A percentile compares a stretch with the other conserved stretches of the same genome.
These are phyloP conservation scores for Tothia fuscella DNA, from an alignment of 2,329 filamentous ascomycete species.

Conservation along the genomic window DNA sequence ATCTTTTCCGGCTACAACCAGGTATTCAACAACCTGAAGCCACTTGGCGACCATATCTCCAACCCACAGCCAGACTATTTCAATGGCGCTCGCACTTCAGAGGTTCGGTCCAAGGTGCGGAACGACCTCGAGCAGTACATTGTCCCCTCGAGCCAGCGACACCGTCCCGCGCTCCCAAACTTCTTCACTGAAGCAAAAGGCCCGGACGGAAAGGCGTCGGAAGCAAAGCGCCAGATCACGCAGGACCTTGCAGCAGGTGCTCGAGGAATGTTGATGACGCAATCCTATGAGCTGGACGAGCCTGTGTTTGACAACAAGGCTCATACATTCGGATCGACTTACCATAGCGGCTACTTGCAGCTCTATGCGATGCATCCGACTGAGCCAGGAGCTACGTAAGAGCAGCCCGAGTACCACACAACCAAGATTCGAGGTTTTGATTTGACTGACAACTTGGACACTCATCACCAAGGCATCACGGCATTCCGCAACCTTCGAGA, in stretches of 20 bases:
- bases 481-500: conserved; percentile 16
- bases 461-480: conserved; percentile 13
- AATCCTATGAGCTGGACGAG: conserved; percentile 14
- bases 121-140: conserved; percentile 18
- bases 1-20: conserved; percentile 11
- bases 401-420: conserved; percentile 15
- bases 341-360: conserved; percentile 14
- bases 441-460: conserved; percentile 13
- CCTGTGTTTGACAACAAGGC: conserved; percentile 16
- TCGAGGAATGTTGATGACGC: conserved; percentile 16
- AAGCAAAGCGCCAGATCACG: conserved; percentile 17
- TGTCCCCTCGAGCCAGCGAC: conserved; percentile 21
- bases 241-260: conserved; percentile 28
- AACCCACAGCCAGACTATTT: conserved; percentile 11
- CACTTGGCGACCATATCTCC: conserved; percentile 8
- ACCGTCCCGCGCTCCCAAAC: conserved; percentile 27
- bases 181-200: conserved; percentile 17
- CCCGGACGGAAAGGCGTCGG: conserved; percentile 13
- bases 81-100: conserved; percentile 9
- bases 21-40: conserved; percentile 11
- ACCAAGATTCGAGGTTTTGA: conserved; percentile 13
- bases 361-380: conserved; percentile 17
- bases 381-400: conserved; percentile 11
- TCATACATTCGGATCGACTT: conserved; percentile 15
- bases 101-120: conserved; percentile 10